These are phyloP conservation scores for Coemansia sp. DNA, from an alignment of 192 early-diverging fungal genomes.

Conservation along the genomic window DNA sequence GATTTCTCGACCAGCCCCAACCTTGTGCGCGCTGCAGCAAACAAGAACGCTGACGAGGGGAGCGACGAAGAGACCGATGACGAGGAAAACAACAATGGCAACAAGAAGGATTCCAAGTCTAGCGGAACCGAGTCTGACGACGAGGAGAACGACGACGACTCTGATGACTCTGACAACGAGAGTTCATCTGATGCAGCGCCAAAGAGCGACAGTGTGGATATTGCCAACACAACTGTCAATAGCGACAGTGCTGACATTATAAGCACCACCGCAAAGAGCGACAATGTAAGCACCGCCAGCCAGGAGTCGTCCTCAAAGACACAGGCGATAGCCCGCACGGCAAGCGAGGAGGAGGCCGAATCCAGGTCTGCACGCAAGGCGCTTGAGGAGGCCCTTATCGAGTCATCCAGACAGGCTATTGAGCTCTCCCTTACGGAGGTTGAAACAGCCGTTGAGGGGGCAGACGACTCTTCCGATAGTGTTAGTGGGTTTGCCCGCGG, in stretches of 20 bases:
- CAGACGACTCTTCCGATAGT: not conserved
- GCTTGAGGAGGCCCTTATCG: constrained; percentile 36
- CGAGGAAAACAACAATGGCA: constrained; percentile 8
- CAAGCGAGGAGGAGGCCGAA: constrained; percentile 17
- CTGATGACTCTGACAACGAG: constrained; percentile 27
- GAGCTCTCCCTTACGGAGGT: constrained; percentile 16
- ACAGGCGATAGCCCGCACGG: constrained; percentile 3
- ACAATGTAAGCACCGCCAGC: not conserved
- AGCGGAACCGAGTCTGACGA: constrained; percentile 9
- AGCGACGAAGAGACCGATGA: constrained; percentile 5
- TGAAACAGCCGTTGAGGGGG: constrained; percentile 8
- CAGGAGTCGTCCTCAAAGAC: not conserved
- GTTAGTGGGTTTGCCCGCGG: constrained; percentile 15
- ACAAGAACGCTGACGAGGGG: constrained; percentile 12
- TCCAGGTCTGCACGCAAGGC: constrained; percentile 30
- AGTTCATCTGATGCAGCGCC: not conserved
- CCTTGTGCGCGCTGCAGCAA: constrained; percentile 7
- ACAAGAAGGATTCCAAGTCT: constrained; percentile 8
- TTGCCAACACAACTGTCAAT: no score
- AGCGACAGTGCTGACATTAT: no score
- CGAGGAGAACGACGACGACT: constrained; percentile 13
- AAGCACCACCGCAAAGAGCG: no score
- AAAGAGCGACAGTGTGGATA: not conserved
- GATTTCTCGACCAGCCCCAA: not conserved
- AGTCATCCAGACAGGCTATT: constrained; percentile 37